Percentiles rank a stretch among this genome's conserved stretches.
Evolutionary conservation across 2,329 filamentous ascomycete species (phyloP).

Genomic region (Pseudocercospora crystallina): DNA sequence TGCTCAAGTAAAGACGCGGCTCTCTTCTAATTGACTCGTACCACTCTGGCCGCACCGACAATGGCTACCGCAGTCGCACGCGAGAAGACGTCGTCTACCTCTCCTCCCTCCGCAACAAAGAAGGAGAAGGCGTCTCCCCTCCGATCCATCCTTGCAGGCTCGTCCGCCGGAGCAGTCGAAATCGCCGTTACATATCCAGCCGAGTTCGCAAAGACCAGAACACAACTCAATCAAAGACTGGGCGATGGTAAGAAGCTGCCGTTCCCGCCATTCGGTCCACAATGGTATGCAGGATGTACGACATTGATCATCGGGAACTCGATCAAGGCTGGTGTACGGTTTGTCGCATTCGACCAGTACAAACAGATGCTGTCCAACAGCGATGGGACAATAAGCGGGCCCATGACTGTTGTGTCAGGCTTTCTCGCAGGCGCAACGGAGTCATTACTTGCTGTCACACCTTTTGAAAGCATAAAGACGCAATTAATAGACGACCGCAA

Average conservation of each 20-base stretch:
- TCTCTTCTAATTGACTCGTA: too few relatives aligned
- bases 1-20: too few relatives aligned
- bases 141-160: slow-evolving; percentile 87
- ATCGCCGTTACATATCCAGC: slow-evolving; percentile 95
- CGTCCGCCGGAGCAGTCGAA: slow-evolving; percentile 90
- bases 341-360: slow-evolving; percentile 95
- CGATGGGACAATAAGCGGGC: slow-evolving; percentile 84
- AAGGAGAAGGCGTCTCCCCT: slow-evolving; percentile 68
- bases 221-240: slow-evolving; percentile 85
- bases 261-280: slow-evolving; percentile 87
- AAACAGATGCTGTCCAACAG: slow-evolving; percentile 78
- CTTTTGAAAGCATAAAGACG: slow-evolving; percentile 97
- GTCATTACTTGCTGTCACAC: slow-evolving; percentile 88
- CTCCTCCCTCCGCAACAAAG: slow-evolving; percentile 17
- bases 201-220: slow-evolving; percentile 94
- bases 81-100: background rate
- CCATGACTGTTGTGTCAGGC: slow-evolving; percentile 85
- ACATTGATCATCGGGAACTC: slow-evolving; percentile 96
- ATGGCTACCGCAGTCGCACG: too few relatives aligned
- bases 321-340: slow-evolving; percentile 91
- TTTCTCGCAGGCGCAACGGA: slow-evolving; percentile 95
- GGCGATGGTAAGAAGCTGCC: slow-evolving; percentile 82
- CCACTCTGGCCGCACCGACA: too few relatives aligned
- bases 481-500: slow-evolving; percentile 98
- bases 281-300: slow-evolving; percentile 98